Conservation (phyloP, 2,329 filamentous ascomycete species). For the Xylaria arbuscula region DNA sequence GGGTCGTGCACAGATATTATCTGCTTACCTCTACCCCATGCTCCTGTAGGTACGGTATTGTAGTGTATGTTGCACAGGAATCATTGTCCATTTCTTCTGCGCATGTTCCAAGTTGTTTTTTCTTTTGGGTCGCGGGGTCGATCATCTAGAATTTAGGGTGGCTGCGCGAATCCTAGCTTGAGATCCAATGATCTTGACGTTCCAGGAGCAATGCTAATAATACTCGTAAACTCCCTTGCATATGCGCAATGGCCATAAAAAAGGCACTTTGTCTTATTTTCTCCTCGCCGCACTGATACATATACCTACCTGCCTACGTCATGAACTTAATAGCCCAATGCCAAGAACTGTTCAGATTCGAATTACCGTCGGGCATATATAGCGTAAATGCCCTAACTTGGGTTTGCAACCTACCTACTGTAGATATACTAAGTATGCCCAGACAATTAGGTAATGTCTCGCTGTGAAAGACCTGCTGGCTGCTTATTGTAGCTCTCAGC, state of each 20-base stretch:
- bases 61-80: neutral
- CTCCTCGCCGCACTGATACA: too few species aligned
- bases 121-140: neutral
- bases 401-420: too few species aligned
- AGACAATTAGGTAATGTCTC: neutral
- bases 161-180: neutral
- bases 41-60: neutral
- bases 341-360: neutral
- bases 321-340: neutral
- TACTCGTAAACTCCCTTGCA: neutral
- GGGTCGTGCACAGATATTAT: neutral
- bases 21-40: neutral
- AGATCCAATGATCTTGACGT: constrained; percentile 1
- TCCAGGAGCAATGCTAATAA: neutral
- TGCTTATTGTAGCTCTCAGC: neutral
- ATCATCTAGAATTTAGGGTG: neutral
- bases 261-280: neutral
- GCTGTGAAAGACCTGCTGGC: neutral
- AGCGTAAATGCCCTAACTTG: too few species aligned
- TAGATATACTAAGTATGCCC: too few species aligned
- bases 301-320: neutral
- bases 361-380: neutral
- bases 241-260: neutral
- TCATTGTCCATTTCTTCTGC: neutral
- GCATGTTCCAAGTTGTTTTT: neutral